These are phyloP conservation scores for Vigna unguiculata DNA, from an alignment of 306 rosid species.

Conservation along the genomic window DNA sequence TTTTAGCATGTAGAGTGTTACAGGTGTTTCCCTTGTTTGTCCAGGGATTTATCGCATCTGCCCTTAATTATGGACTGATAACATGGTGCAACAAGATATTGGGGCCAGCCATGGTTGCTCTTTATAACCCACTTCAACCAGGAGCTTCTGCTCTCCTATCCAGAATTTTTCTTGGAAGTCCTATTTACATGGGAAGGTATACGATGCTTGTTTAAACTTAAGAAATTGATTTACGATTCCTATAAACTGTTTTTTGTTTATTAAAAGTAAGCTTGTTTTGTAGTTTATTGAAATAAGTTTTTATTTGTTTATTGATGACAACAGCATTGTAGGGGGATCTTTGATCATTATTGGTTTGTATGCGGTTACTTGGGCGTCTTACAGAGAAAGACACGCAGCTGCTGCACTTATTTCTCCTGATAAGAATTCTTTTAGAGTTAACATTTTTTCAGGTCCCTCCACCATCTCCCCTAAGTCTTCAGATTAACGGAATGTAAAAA, in stretches of 20 bases:
- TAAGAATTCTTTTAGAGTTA: conserved; percentile 61
- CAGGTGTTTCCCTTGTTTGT: conserved; percentile 33
- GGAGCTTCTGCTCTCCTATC: conserved; percentile 84
- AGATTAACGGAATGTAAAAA: conserved; percentile 63
- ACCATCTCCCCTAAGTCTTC: conserved; percentile 61
- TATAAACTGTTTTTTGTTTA: not conserved
- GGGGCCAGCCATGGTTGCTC: conserved; percentile 97
- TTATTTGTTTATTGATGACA: conserved; percentile 38
- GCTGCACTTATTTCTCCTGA: conserved; percentile 56
- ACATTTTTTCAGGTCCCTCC: conserved; percentile 56
- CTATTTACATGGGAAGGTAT: conserved; percentile 95
- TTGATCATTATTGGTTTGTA: conserved; percentile 84
- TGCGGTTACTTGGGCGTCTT: conserved; percentile 89
- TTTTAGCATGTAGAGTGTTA: conserved; percentile 21
- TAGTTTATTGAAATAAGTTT: not conserved
- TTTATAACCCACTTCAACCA: conserved; percentile 97
- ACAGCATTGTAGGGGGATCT: conserved; percentile 85
- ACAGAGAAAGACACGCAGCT: conserved; percentile 71
- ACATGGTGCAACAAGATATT: conserved; percentile 95
- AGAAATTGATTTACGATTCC: not conserved
- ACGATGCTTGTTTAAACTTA: not conserved
- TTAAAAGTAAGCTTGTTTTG: not conserved
- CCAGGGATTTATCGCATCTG: conserved; percentile 92
- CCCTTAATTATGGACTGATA: conserved; percentile 90
- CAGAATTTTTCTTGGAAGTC: conserved; percentile 90